These are phyloP conservation scores for Hericium erinaceus DNA, from an alignment of 768 basidiomycete species.

Conservation along the genomic window DNA sequence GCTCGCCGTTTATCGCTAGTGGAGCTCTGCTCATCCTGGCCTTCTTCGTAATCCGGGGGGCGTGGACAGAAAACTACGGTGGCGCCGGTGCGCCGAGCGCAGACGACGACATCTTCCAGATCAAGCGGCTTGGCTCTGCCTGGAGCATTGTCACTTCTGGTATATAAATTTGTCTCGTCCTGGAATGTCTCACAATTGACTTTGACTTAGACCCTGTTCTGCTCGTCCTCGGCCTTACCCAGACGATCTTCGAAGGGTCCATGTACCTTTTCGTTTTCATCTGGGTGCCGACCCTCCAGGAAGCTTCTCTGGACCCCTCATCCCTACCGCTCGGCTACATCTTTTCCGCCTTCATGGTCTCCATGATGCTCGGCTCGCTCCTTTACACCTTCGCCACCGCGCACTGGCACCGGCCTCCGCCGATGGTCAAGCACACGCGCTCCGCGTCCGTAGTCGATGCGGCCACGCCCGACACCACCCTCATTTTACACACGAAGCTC, in stretches of 20 bases:
- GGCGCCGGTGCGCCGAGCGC: slow-evolving; percentile 22
- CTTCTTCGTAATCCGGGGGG: slow-evolving; percentile 44
- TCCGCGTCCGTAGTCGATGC: slow-evolving; percentile 1
- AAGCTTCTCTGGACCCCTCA: slow-evolving; percentile 32
- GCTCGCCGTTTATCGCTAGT: slow-evolving; percentile 60
- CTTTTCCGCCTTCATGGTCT: slow-evolving; percentile 74
- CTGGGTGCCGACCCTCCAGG: slow-evolving; percentile 73
- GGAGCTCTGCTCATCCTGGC: slow-evolving; percentile 43
- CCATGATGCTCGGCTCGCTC: slow-evolving; percentile 74
- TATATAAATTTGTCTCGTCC: slow-evolving; percentile 1
- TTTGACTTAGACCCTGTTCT: slow-evolving; percentile 43
- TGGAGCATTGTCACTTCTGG: slow-evolving; percentile 39
- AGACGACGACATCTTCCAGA: slow-evolving; percentile 36
- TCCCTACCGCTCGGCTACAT: slow-evolving; percentile 67
- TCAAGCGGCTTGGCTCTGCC: slow-evolving; percentile 44
- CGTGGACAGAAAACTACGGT: slow-evolving; percentile 69
- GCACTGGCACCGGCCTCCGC: slow-evolving; percentile 17
- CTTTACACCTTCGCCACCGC: slow-evolving; percentile 45
- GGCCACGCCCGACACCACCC: slow-evolving; percentile 26
- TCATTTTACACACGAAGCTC: slow-evolving; percentile 58
- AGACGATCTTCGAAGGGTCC: slow-evolving; percentile 77
- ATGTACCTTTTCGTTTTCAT: slow-evolving; percentile 83
- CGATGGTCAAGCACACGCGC: slow-evolving; percentile 7
- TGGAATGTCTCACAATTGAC: neutral
- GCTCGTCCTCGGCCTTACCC: slow-evolving; percentile 57